A percentile compares a stretch with the other conserved stretches of the same genome.
Evolutionary conservation across 805 yeast species (phyloP).

Genomic region (Helenozyma rhizophorensis): DNA sequence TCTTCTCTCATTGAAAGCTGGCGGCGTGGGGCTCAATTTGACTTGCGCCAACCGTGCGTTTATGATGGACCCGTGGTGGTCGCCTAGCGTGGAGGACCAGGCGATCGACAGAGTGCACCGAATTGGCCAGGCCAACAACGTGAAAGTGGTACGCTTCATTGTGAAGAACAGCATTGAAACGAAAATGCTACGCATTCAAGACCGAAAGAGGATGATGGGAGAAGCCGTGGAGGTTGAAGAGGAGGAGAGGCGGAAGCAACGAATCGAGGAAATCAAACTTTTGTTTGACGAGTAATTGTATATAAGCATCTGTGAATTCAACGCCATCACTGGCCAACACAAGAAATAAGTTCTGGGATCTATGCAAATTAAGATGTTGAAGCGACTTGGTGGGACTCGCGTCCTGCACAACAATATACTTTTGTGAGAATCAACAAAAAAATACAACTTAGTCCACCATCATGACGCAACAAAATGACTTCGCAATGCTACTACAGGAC

Average conservation of each 20-base stretch:
- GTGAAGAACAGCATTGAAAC: constrained; percentile 82
- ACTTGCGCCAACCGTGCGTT: constrained; percentile 83
- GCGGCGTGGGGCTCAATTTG: constrained; percentile 89
- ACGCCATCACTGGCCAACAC: no score
- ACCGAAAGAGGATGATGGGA: constrained; percentile 74
- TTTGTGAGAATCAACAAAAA: constrained; percentile 4
- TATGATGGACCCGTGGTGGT: constrained; percentile 98
- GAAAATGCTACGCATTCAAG: constrained; percentile 84
- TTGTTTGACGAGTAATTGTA: constrained; percentile 46
- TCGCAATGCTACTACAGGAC: constrained; percentile 14
- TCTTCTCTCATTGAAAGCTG: constrained; percentile 79
- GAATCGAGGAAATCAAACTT: constrained; percentile 70
- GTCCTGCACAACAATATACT: no score
- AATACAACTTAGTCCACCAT: constrained; percentile 2
- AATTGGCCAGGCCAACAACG: constrained; percentile 75
- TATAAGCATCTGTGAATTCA: no score
- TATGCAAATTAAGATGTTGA: no score
- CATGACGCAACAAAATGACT: constrained; percentile 1
- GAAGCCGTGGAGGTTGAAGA: constrained; percentile 74
- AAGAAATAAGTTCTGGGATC: no score
- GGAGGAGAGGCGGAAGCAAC: constrained; percentile 63
- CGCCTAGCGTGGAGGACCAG: constrained; percentile 85
- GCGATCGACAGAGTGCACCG: constrained; percentile 90
- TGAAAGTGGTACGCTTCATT: constrained; percentile 74
- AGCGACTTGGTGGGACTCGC: no score